Conservation (phyloP, 2,329 filamentous ascomycete genomes). For the Massarina eburnea region DNA sequence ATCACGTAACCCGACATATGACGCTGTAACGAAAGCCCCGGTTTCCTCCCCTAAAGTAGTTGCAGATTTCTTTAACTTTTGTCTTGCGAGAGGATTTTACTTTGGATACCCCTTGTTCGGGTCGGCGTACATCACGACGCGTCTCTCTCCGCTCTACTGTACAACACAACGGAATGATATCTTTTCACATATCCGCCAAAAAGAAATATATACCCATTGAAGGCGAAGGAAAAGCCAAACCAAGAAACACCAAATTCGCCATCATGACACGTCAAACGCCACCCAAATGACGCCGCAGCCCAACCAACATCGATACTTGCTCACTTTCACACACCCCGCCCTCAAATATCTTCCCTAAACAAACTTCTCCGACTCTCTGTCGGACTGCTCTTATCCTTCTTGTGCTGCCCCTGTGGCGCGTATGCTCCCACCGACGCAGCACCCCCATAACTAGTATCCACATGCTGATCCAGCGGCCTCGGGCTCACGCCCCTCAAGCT, state of each 20-base stretch:
- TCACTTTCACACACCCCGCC: not conserved
- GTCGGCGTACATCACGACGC: too few species aligned
- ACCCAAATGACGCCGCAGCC: too few species aligned
- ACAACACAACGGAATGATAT: not conserved
- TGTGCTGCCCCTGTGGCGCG: conserved; percentile 42
- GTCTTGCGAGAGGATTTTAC: too few species aligned
- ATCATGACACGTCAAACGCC: not conserved
- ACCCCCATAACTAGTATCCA: conserved; percentile 43
- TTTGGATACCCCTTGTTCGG: too few species aligned
- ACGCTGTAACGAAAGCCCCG: too few species aligned
- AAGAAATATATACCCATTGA: too few species aligned
- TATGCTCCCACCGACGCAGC: conserved; percentile 47
- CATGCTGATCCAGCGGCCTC: conserved; percentile 62
- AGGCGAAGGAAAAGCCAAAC: not conserved
- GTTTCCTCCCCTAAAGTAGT: too few species aligned
- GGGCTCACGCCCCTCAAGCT: conserved; percentile 72
- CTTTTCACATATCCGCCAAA: not conserved
- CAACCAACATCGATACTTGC: too few species aligned
- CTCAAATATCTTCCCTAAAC: conserved; percentile 68
- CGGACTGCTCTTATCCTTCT: conserved; percentile 53
- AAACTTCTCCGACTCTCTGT: conserved; percentile 66
- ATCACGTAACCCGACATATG: too few species aligned
- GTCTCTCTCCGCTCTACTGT: not conserved
- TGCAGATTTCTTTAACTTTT: too few species aligned
- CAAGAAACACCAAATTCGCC: not conserved